phyloP scores from a whole-genome alignment of 805 yeast genomes.

The Ogataea methylovora region DNA sequence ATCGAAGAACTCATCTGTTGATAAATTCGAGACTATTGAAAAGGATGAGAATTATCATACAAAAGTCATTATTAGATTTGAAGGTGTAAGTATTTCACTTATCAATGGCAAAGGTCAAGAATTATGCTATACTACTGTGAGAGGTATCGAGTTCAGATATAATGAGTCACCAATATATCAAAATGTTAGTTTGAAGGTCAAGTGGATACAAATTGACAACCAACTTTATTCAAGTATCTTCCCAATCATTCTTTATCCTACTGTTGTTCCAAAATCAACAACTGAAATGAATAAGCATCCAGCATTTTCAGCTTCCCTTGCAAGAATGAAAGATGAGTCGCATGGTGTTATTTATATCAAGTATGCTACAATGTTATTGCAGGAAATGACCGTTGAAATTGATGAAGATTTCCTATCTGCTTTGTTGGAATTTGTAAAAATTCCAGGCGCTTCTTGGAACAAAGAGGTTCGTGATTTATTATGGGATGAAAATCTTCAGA shows the following conservation, averaged over 20 bases:
- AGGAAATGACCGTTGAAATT: conserved; percentile 85
- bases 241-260: conserved; percentile 86
- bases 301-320: conserved; percentile 76
- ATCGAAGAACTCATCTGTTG: conserved; percentile 25
- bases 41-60: conserved; percentile 46
- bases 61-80: conserved; percentile 54
- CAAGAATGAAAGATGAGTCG: conserved; percentile 78
- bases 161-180: conserved; percentile 82
- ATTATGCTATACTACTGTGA: conserved; percentile 70
- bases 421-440: conserved; percentile 66
- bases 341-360: conserved; percentile 89
- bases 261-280: conserved; percentile 77
- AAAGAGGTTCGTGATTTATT: conserved; percentile 27
- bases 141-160: conserved; percentile 75
- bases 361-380: conserved; percentile 82
- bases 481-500: conserved; percentile 52
- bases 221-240: conserved; percentile 82
- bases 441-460: conserved; percentile 81
- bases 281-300: conserved; percentile 87
- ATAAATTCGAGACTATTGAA: conserved; percentile 48
- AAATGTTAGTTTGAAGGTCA: conserved; percentile 68
- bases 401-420: conserved; percentile 92
- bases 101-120: conserved; percentile 69
- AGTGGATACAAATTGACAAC: conserved; percentile 94
- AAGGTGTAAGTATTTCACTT: conserved; percentile 84